Conservation (phyloP, 257 asterid species). For the Orobanche coerulescens region DNA sequence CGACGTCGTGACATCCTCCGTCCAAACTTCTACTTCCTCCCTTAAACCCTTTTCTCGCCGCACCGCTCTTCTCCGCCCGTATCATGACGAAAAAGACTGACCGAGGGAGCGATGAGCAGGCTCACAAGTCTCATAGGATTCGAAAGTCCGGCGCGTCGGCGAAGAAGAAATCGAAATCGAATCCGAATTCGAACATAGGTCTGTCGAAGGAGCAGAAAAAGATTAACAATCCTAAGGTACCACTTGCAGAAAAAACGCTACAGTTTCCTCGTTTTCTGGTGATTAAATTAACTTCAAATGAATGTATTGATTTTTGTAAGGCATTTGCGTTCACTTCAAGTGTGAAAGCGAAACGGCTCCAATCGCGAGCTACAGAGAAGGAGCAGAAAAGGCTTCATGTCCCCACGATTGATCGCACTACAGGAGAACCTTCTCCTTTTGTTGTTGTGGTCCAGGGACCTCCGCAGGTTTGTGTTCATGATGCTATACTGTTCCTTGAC, state of each 20-base stretch:
- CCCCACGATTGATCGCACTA: conserved; percentile 63
- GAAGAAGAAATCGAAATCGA: conserved; percentile 54
- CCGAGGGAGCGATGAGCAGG: conserved; percentile 29
- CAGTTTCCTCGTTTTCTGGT: background rate
- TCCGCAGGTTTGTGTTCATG: conserved; percentile 53
- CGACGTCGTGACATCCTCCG: background rate
- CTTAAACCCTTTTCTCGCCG: conserved; percentile 17
- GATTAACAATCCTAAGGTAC: conserved; percentile 52
- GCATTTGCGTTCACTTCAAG: conserved; percentile 75
- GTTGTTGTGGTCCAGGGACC: conserved; percentile 96
- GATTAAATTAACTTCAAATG: conserved; percentile 4
- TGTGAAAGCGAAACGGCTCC: conserved; percentile 80
- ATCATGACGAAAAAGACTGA: conserved; percentile 24
- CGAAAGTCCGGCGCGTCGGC: conserved; percentile 74
- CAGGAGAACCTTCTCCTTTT: conserved; percentile 89
- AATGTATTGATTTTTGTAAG: conserved; percentile 30
- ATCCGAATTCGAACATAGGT: conserved; percentile 28
- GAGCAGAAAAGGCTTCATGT: conserved; percentile 91
- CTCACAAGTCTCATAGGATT: conserved; percentile 68
- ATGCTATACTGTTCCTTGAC: background rate
- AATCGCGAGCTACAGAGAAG: conserved; percentile 76
- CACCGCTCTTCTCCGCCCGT: background rate
- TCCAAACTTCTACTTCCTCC: background rate
- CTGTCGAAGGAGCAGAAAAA: conserved; percentile 50
- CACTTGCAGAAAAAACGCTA: background rate